Base-by-base conservation (phyloP, 73 alveolate genomes). In the Breviolum minutum region DNA sequence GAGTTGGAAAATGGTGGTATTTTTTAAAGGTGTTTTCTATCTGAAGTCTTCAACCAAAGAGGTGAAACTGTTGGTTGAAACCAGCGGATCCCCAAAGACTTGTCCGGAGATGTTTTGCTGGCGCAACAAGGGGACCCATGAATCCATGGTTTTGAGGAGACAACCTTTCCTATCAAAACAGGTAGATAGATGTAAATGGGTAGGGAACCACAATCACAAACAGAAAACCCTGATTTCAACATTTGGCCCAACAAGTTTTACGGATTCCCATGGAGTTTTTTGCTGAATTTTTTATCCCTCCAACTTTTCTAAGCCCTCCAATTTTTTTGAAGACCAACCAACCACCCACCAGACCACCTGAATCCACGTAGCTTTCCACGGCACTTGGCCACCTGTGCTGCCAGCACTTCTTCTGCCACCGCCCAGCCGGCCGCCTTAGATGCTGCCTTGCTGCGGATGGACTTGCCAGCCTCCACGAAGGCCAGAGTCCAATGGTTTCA, bases 381-480 rank as follows among this genome's bases (percentile, higher is more conserved):
- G 79, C 94, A 86, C 80, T 86, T 86, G 30, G 79, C 79, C 81
- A 86, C 80, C 94, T 86, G 77, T 30, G 77, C 64, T 5, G 69
- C 79, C 77, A 86, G 76, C 63, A 86, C 32, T 79, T 63, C 80
- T 27, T 20, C 80, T 20, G 80, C 94, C 63, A 29, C 94, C 63
- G 94, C 94, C 14, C 63, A 12, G 63, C 94, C 81, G 40, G 62
- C 81, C 22, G 64, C 64, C 80, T 86, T 79, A 40, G 79, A 62
- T 16, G 80, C 94, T 0, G 64, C 29, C 54, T 40, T 40, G 54
- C 54, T 40, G 30, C 94, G 94, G 77, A 63, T n/a, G 64, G 94
- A 77, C 63, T 86, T 86, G 5, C 94, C 94, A 7, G 93, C 93
- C 93, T 84, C 77, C 77, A 20, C 40, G n/a, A n/a, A n/a, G n/a